These are phyloP conservation scores for Carpinus fangiana DNA, from an alignment of 306 rosid species.

Conservation along the genomic window DNA sequence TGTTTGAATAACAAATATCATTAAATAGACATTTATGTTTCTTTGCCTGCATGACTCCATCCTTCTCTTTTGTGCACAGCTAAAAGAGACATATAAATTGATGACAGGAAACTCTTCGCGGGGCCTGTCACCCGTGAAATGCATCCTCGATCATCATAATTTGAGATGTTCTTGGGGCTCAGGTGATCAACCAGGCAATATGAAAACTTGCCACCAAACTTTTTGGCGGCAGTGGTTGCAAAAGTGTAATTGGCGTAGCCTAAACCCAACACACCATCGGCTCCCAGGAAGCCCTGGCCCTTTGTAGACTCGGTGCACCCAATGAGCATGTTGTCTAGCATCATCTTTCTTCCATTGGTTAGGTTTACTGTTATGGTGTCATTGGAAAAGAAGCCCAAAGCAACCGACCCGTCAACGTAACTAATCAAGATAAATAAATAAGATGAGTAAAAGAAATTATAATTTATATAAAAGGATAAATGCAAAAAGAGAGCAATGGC, in stretches of 20 bases:
- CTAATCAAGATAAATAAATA: constrained; percentile 34
- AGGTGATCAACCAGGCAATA: constrained; percentile 81
- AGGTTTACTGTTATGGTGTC: constrained; percentile 58
- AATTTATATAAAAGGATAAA: neutral
- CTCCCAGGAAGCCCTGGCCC: constrained; percentile 26
- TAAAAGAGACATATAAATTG: no score
- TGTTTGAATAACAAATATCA: no score
- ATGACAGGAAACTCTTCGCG: no score
- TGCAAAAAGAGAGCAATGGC: neutral
- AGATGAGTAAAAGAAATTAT: constrained; percentile 14
- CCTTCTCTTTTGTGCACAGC: no score
- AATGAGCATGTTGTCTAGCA: constrained; percentile 38
- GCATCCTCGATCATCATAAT: no score
- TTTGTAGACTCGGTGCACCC: constrained; percentile 63
- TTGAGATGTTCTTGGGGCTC: constrained; percentile 47
- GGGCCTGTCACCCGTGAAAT: no score
- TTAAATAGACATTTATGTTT: no score
- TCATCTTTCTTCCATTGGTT: constrained; percentile 40
- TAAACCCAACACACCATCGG: constrained; percentile 73
- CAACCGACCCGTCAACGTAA: constrained; percentile 57
- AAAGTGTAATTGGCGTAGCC: constrained; percentile 50
- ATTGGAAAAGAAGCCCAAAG: constrained; percentile 60
- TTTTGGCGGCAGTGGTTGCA: constrained; percentile 32
- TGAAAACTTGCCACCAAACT: constrained; percentile 58
- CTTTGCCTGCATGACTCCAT: no score